Evolutionary conservation across 2,329 filamentous ascomycete species (phyloP), one percentile per base, ranked within the genome.

Genomic region (Fusarium avenaceum): DNA sequence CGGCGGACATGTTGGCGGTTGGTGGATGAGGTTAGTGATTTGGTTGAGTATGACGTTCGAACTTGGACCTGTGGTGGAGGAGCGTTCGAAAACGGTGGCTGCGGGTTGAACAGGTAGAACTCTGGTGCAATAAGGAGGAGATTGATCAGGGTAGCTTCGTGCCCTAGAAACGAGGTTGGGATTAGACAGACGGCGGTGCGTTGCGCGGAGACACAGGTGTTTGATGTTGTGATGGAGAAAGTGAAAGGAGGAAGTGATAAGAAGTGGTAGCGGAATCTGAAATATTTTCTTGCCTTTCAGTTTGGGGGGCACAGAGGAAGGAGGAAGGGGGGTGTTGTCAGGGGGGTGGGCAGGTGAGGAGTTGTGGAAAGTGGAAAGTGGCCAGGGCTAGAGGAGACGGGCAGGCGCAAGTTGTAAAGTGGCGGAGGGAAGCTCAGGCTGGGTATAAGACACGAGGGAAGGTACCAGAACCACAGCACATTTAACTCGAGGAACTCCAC

Each of bases 61-160:
- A 77, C 75, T 77, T 75, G 72, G 71, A 76, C 73, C 74, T 75
- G 74, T 74, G 67, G 67, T 74, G 70, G 67, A 74, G 72, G 77
- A 75, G 85, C 76, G 86, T 85, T 85, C 75, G 75, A 83, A 77
- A 76, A 65, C 65, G 77, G 74, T 71, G 72, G 79, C 77, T 82
- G 71, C 73, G 76, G 72, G 75, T 77, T 75, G 74, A 63, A 72
- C 63, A 71, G 71, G 71, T 86, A 87, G 85, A 85, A 91, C 90
- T 92, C 89, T 91, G 89, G 86, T 87, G 87, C 86, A 90, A 89
- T 86, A 84, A 87, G 78, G 77, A 77, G 77, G 76, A 75, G 75
- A 74, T 80, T 77, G 75, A 80, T 81, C 85, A 94, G 92, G 92
- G 92, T 94, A 92, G 92, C 92, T 94, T 88, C 83, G 91, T 93